Evolutionary conservation across 805 yeast species (phyloP).

Genomic region (Zygosaccharomyces pseudorouxii): DNA sequence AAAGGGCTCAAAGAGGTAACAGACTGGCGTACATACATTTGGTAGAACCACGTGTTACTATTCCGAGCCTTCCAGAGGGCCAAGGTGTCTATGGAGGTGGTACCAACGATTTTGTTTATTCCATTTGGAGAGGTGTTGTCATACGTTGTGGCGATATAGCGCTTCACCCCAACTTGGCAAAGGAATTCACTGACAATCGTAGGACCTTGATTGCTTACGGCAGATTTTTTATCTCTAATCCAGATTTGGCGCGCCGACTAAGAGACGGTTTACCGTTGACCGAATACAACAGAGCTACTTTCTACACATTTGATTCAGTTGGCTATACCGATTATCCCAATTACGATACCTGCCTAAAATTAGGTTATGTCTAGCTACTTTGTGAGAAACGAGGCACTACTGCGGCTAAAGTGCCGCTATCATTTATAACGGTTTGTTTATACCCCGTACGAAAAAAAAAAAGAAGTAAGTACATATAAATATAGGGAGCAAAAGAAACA

Average conservation of each 20-base stretch:
- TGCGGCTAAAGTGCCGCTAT: background rate
- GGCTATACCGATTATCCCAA: slow-evolving; percentile 44
- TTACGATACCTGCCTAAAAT: slow-evolving; percentile 20
- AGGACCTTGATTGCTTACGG: slow-evolving; percentile 45
- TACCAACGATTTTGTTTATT: slow-evolving; percentile 37
- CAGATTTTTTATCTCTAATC: slow-evolving; percentile 48
- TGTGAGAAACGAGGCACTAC: too few relatives aligned
- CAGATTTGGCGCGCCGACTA: slow-evolving; percentile 45
- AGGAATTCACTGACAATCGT: slow-evolving; percentile 35
- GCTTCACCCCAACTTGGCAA: slow-evolving; percentile 26
- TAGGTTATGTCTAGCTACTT: too few relatives aligned
- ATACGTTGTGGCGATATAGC: slow-evolving; percentile 40
- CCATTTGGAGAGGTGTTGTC: slow-evolving; percentile 44
- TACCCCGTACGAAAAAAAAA: background rate
- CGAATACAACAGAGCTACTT: slow-evolving; percentile 43
- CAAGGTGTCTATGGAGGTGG: slow-evolving; percentile 27
- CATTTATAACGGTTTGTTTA: background rate
- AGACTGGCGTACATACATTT: slow-evolving; percentile 41
- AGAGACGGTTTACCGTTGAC: slow-evolving; percentile 37
- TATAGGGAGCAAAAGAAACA: background rate
- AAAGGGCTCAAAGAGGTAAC: slow-evolving; percentile 36
- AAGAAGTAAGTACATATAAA: background rate
- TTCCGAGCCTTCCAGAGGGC: slow-evolving; percentile 19
- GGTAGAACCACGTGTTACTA: slow-evolving; percentile 43
- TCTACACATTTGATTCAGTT: slow-evolving; percentile 37